phyloP scores from a whole-genome alignment of 257 asterid genomes.

The Solanum rostratum region DNA sequence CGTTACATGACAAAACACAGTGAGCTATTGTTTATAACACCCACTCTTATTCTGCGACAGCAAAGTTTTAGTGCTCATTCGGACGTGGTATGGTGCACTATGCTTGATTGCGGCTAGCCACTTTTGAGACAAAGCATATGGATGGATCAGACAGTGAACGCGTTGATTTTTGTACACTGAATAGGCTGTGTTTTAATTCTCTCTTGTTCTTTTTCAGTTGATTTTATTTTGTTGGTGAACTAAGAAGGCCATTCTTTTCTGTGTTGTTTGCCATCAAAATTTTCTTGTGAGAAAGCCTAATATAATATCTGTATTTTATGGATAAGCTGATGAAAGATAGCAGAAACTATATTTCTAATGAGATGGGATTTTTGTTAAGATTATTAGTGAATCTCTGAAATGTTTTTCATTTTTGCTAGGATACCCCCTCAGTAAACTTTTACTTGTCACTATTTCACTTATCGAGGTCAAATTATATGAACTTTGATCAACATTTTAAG shows the following conservation, averaged over 20 bases:
- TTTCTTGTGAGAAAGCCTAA: conserved; percentile 4
- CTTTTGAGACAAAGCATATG: conserved; percentile 4
- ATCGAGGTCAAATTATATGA: no score
- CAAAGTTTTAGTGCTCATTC: conserved; percentile 3
- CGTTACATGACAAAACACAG: conserved; percentile 22
- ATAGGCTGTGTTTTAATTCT: conserved; percentile 7
- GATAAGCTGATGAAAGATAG: not conserved
- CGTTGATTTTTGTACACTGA: conserved; percentile 20
- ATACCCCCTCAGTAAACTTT: no score
- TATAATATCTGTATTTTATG: conserved; percentile 4
- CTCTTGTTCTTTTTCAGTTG: not conserved
- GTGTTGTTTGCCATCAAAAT: conserved; percentile 6
- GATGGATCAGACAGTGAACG: conserved; percentile 14
- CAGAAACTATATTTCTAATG: not conserved
- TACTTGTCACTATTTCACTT: no score
- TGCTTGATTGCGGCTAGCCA: conserved; percentile 5
- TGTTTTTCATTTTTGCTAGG: not conserved
- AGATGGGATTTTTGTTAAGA: not conserved
- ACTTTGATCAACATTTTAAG: no score
- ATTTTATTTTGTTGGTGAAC: not conserved
- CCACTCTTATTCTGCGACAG: not conserved
- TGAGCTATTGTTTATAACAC: conserved; percentile 5
- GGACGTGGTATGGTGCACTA: conserved; percentile 9
- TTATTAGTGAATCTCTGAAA: not conserved
- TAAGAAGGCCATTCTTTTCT: not conserved